Percentiles rank a stretch among this genome's conserved stretches.
Evolutionary conservation across 306 rosid species (phyloP).

Genomic region (Cicer bijugum): DNA sequence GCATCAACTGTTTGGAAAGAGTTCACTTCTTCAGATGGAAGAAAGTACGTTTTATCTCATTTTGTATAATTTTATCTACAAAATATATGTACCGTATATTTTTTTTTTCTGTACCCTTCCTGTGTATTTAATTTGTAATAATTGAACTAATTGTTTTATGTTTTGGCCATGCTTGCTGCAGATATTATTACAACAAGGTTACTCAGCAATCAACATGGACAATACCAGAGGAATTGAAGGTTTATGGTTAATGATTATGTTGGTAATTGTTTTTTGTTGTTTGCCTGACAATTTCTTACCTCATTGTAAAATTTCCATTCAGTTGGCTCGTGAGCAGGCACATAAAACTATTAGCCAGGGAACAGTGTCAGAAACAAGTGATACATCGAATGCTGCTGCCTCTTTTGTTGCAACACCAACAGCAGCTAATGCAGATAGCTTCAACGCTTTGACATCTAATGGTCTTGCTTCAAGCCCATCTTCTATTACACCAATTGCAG

Average conservation of each 20-base stretch:
- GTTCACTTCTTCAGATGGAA: slow-evolving; percentile 90
- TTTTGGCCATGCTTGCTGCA: slow-evolving; percentile 53
- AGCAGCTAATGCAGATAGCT: slow-evolving; percentile 53
- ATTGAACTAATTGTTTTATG: slow-evolving; percentile 18
- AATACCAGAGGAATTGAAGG: slow-evolving; percentile 98
- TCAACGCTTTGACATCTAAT: slow-evolving; percentile 52
- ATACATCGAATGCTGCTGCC: slow-evolving; percentile 53
- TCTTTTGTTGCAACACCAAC: slow-evolving; percentile 55
- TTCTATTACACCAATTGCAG: slow-evolving; percentile 69
- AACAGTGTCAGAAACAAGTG: slow-evolving; percentile 57
- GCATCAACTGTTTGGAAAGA: slow-evolving; percentile 99
- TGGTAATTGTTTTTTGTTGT: slow-evolving; percentile 9
- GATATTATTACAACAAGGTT: slow-evolving; percentile 93
- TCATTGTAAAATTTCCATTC: slow-evolving; percentile 49
- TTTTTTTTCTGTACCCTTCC: slow-evolving; percentile 28
- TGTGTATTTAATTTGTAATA: slow-evolving; percentile 19
- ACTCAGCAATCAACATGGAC: slow-evolving; percentile 97
- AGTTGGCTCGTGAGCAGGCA: slow-evolving; percentile 97
- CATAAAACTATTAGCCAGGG: slow-evolving; percentile 68
- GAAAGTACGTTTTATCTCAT: slow-evolving; percentile 64
- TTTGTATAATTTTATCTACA: slow-evolving; percentile 6
- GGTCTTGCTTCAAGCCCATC: slow-evolving; percentile 75
- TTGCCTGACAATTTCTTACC: slow-evolving; percentile 3
- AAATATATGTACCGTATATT: not conserved
- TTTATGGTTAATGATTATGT: slow-evolving; percentile 47